Evolutionary conservation across 495 filamentous ascomycete species (phyloP).

Genomic region (Hamigera avellanea): DNA sequence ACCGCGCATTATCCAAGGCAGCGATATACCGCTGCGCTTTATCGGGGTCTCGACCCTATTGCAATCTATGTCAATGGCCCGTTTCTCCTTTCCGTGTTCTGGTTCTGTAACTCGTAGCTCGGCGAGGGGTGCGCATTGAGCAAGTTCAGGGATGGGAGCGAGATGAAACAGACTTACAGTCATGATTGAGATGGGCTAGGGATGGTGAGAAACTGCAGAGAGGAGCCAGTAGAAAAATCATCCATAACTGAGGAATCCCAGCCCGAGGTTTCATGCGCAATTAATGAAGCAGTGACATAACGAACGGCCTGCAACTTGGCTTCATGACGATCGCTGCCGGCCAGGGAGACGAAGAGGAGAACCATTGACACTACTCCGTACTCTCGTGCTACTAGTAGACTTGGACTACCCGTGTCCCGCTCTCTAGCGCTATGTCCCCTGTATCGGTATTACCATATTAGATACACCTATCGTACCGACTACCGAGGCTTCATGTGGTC

Average conservation of each 20-base stretch:
- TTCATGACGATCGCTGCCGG: background rate
- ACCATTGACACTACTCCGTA: no score
- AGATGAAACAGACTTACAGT: constrained; percentile 17
- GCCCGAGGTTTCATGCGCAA: background rate
- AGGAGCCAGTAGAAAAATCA: background rate
- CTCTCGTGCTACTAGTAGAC: no score
- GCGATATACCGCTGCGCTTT: constrained; percentile 75
- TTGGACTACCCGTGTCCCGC: background rate
- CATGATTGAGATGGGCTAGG: constrained; percentile 21
- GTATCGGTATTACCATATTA: no score
- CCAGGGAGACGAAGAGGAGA: no score
- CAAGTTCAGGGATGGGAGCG: background rate
- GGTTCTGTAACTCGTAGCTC: background rate
- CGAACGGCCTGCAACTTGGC: background rate
- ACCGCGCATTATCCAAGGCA: constrained; percentile 74
- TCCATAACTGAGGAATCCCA: background rate
- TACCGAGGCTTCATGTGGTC: background rate
- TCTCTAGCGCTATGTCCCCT: no score
- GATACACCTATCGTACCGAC: no score
- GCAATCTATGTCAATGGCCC: constrained; percentile 14
- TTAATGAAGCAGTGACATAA: background rate
- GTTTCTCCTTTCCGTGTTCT: background rate
- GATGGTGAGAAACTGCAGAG: constrained; percentile 6
- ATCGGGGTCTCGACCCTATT: constrained; percentile 34
- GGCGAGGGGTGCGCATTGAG: background rate